Evolutionary conservation across 1,284 basidiomycete genomes (phyloP), one percentile per base, ranked within the genome.

Genomic region (Boletus smithii): DNA sequence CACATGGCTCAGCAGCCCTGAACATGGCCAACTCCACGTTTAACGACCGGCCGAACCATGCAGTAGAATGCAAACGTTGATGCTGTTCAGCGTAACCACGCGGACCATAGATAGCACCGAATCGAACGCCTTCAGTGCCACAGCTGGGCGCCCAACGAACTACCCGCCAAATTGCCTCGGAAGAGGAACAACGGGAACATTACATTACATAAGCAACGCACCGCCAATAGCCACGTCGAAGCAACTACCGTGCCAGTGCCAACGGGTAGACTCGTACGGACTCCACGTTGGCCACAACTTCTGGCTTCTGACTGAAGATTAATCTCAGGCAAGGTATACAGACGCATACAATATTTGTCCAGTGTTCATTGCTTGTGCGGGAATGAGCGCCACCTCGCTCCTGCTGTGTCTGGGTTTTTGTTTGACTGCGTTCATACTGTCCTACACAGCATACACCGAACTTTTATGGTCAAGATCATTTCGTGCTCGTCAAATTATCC

Each of bases 401-500:
- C n/a, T 66, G 30, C 49, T 61, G 50, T 65, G 50, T 45, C 33
- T 60, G 38, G 44, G 48, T n/a, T 26, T 53, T 30, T 43, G 26
- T 26, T 20, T 60, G 34, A 31, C 50, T 24, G 45, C 31, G 3
- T 41, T 48, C 37, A 17, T 43, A 23, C 36, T 68, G 34, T 46
- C 36, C 17, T 66, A 67, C 51, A 42, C 38, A 14, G 46, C 44
- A 26, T 67, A 66, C 51, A 64, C 65, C 2, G 22, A 51, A 27
- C 18, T 14, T 9, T 16, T 65, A 31, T 42, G 53, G 50, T 64
- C 53, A 24, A 58, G 48, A 16, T 66, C 66, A 16, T 14, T 32
- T 27, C 53, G 35, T 27, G 42, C 44, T 14, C 65, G 63, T 30
- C 46, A 48, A 31, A 40, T 37, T 4, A 49, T 66, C 34, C 50